A percentile compares a stretch with the other conserved stretches of the same genome.
These are phyloP conservation scores for Aschersonia sp. DNA, from an alignment of 2,329 filamentous ascomycete genomes.

Conservation along the genomic window DNA sequence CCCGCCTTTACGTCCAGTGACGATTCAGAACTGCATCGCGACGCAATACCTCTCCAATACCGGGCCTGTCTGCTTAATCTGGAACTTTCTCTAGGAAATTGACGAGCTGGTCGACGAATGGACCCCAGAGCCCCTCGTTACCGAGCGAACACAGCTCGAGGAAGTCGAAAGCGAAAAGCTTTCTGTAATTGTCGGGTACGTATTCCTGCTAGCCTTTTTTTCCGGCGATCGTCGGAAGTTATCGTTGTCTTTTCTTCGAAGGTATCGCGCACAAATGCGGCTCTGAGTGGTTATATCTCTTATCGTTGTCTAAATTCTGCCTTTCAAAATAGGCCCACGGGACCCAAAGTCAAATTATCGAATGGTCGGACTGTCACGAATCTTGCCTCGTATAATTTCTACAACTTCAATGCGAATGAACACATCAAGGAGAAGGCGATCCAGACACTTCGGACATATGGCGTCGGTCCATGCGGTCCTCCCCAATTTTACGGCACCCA, in stretches of 20 bases:
- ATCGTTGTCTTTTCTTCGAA: neutral
- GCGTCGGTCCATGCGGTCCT: constrained; percentile 90
- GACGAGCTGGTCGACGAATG: constrained; percentile 95
- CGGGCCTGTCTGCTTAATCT: no score
- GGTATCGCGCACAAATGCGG: neutral
- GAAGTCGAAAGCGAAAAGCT: constrained; percentile 70
- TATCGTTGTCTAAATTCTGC: neutral
- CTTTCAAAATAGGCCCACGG: constrained; percentile 50
- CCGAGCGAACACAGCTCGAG: constrained; percentile 58
- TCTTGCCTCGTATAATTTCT: constrained; percentile 91
- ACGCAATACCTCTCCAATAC: no score
- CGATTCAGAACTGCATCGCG: no score
- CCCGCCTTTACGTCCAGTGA: no score
- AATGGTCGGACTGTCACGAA: constrained; percentile 88
- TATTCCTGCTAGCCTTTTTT: neutral
- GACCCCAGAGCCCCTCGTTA: constrained; percentile 83
- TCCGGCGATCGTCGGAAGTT: neutral
- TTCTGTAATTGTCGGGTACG: constrained; percentile 75
- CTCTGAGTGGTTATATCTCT: neutral
- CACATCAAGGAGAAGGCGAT: constrained; percentile 90
- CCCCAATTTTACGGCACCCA: constrained; percentile 98
- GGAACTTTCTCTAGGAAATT: constrained; percentile 46
- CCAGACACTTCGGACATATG: constrained; percentile 83
- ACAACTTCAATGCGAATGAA: constrained; percentile 91
- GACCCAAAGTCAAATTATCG: constrained; percentile 75